Base-by-base conservation (phyloP, 2,329 filamentous ascomycete genomes). In the Aspergillus brunneoviolaceus region DNA sequence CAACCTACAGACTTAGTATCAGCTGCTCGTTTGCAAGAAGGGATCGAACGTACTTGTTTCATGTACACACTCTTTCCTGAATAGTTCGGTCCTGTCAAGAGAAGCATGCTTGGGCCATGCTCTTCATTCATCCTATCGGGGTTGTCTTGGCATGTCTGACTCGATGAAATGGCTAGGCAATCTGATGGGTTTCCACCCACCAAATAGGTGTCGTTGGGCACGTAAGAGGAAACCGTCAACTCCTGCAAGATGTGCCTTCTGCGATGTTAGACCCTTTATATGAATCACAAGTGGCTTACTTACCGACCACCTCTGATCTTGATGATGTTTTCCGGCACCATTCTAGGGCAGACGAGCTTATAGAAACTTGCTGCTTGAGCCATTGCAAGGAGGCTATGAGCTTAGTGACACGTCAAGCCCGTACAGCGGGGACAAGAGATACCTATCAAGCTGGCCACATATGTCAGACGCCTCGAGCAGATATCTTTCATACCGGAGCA, bases 61-160 rank as follows among this genome's bases (percentile, higher is more conserved):
- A 98, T 83, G 74, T 96, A 98, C 0, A 98, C 86, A 67, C 92
- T 98, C 75, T 99, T 99, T 0, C 95, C 95, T 0, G 95, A 98
- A 73, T 95, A 96, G 68, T 99, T 99, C 4, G 95, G 93, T 0
- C 95, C 95, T 0, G 95, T 98, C 68, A 99, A 76, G 5, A 97
- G 79, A 12, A 97, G 73, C 77, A 92, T 89, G 64, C 85, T 91
- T 12, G 90, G 87, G 2, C 71, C 72, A 10, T 67, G 27, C 16
- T 55, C 58, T 12, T 25, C 51, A 16, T 55, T 10, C 11, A 54
- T 23, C 2, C 9, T 16, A n/a, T 47, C 48, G 60, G n/a, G 63
- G 45, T 19, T 45, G 14, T 45, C 39, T 16, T 45, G 39, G 39
- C 16, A 45, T 19, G 39, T 19, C 39, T 45, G 39, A 19, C 58